Base-by-base conservation (phyloP, 2,329 filamentous ascomycete genomes). In the Cladosporium colombiae region DNA sequence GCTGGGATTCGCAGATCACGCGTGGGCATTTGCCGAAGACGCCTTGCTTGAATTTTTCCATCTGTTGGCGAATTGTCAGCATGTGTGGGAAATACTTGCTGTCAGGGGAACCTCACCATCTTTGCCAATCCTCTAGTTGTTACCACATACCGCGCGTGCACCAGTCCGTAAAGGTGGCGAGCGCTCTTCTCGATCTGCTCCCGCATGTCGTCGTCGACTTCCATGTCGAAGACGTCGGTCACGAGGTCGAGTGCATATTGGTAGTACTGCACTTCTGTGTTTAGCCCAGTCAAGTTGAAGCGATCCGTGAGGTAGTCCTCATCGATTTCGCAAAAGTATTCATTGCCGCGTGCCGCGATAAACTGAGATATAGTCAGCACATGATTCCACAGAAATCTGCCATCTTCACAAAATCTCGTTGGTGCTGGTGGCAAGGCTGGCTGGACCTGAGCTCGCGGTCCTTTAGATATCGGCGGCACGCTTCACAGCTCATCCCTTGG, bases 271-370 rank as follows among this genome's bases (percentile, higher is more conserved):
- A 99, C 95, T 78, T 99, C 95, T 40, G 92, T 94, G 81, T 98
- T 97, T 60, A 99, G 86, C 44, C 95, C 95, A 0, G 95, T 99
- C 68, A 99, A 84, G 81, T 99, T 99, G 86, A 99, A 99, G 60
- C 95, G 89, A 79, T 99, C 95, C 61, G 93, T 98, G 56, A 99
- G 86, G 80, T 99, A 99, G 75, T 99, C 95, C 79, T 99, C 95
- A 80, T 99, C 95, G 74, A 99, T 98, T 78, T 99, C 95, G 86
- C 95, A 99, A 76, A 98, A 99, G 81, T 99, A 99, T 78, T 99
- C 95, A 81, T 99, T 98, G 70, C 95, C 95, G 65, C 95, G 88
- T 6, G 93, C 97, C 5, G 94, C 97, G 74, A 98, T 97, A 79
- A 99, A 99, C 95, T 76, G 31, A 23, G 16, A 55, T 55, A 5